Percentiles rank a stretch among this genome's conserved stretches.
Evolutionary conservation across 345 rosid species (phyloP).

Genomic region (Eucalyptus erythrocorys): DNA sequence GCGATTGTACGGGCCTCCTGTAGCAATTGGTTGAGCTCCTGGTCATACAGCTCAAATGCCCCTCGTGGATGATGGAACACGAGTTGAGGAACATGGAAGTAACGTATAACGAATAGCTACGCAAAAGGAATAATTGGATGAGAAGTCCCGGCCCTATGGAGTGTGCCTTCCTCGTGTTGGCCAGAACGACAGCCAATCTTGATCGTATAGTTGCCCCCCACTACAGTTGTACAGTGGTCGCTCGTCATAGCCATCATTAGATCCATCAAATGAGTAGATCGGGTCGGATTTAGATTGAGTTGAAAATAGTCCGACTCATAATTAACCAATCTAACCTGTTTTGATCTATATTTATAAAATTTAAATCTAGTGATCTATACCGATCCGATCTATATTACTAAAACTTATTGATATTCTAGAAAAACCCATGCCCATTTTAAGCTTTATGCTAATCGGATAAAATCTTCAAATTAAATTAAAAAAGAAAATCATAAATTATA

Average conservation of each 20-base stretch:
- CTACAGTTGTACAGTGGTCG: accelerated
- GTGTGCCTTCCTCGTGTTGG: neutral
- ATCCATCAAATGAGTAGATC: accelerated
- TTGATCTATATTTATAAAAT: too few relatives aligned
- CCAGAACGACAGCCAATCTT: neutral
- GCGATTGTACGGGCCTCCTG: neutral
- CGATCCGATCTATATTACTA: accelerated
- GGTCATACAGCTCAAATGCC: neutral
- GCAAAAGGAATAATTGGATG: neutral
- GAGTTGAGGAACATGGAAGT: neutral
- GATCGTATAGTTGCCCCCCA: neutral
- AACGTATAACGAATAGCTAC: neutral
- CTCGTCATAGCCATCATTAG: accelerated
- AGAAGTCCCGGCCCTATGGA: neutral
- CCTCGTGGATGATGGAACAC: neutral
- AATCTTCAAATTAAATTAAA: too few relatives aligned
- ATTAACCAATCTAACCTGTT: too few relatives aligned
- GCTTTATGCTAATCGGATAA: too few relatives aligned
- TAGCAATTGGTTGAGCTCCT: neutral
- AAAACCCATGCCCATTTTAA: accelerated
- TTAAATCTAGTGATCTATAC: accelerated
- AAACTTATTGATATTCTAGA: accelerated
- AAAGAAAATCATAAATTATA: too few relatives aligned
- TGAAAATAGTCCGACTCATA: accelerated
- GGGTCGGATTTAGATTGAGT: accelerated